phyloP scores from a whole-genome alignment of 495 filamentous ascomycete species.

The Podospora pseudoanserina region DNA sequence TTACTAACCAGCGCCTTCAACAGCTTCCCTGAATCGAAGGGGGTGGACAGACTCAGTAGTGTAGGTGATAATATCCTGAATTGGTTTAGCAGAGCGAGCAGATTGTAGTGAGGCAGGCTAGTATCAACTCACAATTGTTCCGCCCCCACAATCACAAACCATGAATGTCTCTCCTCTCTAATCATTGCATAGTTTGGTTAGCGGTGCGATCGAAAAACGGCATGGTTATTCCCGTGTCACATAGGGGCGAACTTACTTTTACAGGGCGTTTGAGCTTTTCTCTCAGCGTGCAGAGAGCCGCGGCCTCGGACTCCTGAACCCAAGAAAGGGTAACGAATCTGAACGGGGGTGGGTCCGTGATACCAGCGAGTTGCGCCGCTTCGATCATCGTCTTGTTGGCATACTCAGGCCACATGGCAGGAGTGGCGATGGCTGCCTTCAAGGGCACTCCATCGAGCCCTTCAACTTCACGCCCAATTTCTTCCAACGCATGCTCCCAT shows the following conservation, averaged over 20 bases:
- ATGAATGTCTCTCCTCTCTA: conserved; percentile 8
- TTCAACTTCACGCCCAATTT: neutral
- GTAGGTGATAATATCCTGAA: conserved; percentile 8
- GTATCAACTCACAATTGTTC: conserved; percentile 2
- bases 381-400: neutral
- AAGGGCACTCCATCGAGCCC: neutral
- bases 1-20: neutral
- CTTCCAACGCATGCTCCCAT: neutral
- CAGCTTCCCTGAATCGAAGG: neutral
- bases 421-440: neutral
- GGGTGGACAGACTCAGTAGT: neutral
- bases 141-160: conserved; percentile 8
- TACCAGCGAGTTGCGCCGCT: neutral
- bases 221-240: too few species aligned
- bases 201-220: too few species aligned
- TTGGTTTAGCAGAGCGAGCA: neutral
- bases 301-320: conserved; percentile 5
- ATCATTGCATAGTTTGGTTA: neutral
- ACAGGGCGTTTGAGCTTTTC: neutral
- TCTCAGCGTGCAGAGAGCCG: conserved; percentile 7
- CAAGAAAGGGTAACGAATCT: neutral
- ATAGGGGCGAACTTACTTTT: neutral
- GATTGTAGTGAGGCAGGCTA: too few species aligned
- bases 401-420: neutral
- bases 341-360: neutral